Evolutionary conservation across 1,284 basidiomycete genomes (phyloP).

Genomic region (Wallemia ichthyophaga): DNA sequence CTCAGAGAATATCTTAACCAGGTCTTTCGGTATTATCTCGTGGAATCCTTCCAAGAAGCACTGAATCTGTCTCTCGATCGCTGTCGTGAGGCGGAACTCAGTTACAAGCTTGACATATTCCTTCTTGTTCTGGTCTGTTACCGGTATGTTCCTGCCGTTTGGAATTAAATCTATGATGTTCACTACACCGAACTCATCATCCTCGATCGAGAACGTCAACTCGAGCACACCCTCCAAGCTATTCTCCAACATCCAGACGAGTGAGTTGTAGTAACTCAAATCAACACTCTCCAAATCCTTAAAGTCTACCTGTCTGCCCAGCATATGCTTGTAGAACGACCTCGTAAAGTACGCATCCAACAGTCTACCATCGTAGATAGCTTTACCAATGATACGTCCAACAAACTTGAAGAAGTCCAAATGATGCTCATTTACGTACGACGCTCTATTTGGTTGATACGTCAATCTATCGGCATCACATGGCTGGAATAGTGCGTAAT

Average conservation of each 20-base stretch:
- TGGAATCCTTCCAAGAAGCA: conserved; percentile 74
- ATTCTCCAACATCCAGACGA: conserved; percentile 73
- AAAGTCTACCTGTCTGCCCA: conserved; percentile 73
- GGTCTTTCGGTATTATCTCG: conserved; percentile 70
- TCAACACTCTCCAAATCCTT: conserved; percentile 86
- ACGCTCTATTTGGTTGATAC: conserved; percentile 88
- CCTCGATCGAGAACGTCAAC: conserved; percentile 19
- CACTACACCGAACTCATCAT: conserved; percentile 51
- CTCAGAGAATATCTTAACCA: conserved; percentile 62
- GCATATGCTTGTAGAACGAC: conserved; percentile 70
- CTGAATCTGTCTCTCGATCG: conserved; percentile 89
- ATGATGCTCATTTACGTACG: conserved; percentile 78
- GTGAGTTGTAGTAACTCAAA: conserved; percentile 79
- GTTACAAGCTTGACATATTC: conserved; percentile 84
- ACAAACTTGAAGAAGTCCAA: conserved; percentile 96
- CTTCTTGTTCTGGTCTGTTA: conserved; percentile 81
- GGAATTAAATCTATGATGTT: conserved; percentile 61
- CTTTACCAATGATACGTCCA: conserved; percentile 84
- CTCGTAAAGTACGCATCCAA: conserved; percentile 95
- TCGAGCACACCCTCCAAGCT: conserved; percentile 19
- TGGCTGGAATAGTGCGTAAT: conserved; percentile 91
- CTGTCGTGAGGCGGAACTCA: conserved; percentile 71
- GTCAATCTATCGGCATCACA: conserved; percentile 78
- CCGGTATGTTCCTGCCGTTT: conserved; percentile 44
- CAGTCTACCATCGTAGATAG: conserved; percentile 76